Evolutionary conservation across 2,329 filamentous ascomycete species (phyloP), one percentile per base, ranked within the genome.

Genomic region (Calonectria multiphialidica): DNA sequence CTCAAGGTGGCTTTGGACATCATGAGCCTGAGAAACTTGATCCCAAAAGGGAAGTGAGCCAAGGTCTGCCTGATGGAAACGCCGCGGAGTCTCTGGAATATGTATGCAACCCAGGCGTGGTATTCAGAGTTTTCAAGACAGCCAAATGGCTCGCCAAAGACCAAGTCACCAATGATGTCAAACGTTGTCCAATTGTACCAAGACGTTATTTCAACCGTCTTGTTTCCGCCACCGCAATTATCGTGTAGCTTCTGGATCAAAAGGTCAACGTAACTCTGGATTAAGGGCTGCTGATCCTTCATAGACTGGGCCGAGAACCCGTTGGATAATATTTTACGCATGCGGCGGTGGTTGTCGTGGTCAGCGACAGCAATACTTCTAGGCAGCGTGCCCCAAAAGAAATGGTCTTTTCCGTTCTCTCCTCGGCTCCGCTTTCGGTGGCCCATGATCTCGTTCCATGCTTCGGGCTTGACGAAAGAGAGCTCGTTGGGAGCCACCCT

Each of bases 401-500:
- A 3, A 1, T 35, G 33, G 13, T 72, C 57, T 28, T 70, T 70
- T 28, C 49, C 23, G 18, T 69, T 69, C n/a, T 65, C 61, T 5
- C 21, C 59, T 16, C 50, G 45, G 8, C n/a, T 53, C 7, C 40
- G 42, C 44, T 53, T 70, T 3, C 40, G 61, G 5, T 63, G 63
- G 9, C 65, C 67, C 33, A 61, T 71, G 37, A 73, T 73, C 1
- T 71, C 72, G 15, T 62, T 70, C 66, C 73, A 72, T 16, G 70
- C 74, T 18, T 61, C 50, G 0, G 69, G 66, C 21, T 63, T 28
- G n/a, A 40, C 44, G 12, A 71, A 73, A 0, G 83, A 81, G 1
- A 88, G 80, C 33, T 82, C 78, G 30, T 83, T 80, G 0, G 86
- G 86, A 0, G 78, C 81, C 10, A 85, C 78, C 5, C 87, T 82